These are phyloP conservation scores for Flaveria robusta DNA, from an alignment of 129 eudicot genomes.

Conservation along the genomic window DNA sequence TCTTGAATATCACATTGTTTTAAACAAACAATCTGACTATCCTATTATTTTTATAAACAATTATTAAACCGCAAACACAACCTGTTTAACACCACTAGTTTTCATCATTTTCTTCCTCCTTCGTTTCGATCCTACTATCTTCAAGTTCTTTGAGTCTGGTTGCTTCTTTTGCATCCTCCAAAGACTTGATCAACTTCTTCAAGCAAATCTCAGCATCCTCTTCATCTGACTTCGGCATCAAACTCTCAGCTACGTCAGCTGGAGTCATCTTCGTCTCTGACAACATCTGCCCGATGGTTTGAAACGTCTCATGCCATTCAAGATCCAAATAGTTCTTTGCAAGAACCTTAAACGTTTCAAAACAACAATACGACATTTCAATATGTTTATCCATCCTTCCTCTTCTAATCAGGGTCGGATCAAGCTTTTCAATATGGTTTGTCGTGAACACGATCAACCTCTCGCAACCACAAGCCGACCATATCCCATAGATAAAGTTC, in stretches of 20 bases:
- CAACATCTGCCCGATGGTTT: slow-evolving; percentile 20
- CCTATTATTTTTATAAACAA: no score
- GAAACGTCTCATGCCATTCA: slow-evolving; percentile 37
- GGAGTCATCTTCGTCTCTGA: slow-evolving; percentile 50
- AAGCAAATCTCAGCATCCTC: slow-evolving; percentile 49
- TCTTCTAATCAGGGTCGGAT: slow-evolving; percentile 40
- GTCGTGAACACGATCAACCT: slow-evolving; percentile 63
- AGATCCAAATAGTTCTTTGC: slow-evolving; percentile 41
- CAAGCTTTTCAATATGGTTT: slow-evolving; percentile 48
- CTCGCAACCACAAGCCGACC: slow-evolving; percentile 70
- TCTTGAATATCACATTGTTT: no score
- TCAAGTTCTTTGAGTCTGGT: slow-evolving; percentile 44
- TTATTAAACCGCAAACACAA: no score
- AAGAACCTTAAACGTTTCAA: slow-evolving; percentile 39
- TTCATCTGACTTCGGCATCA: slow-evolving; percentile 56
- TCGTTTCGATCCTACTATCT: slow-evolving; percentile 36
- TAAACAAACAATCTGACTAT: no score
- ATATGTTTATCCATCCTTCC: slow-evolving; percentile 50
- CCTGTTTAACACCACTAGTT: not conserved
- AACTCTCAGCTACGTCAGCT: slow-evolving; percentile 63
- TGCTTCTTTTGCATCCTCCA: slow-evolving; percentile 52
- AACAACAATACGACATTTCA: slow-evolving; percentile 40
- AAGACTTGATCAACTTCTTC: slow-evolving; percentile 43
- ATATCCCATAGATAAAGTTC: slow-evolving; percentile 61
- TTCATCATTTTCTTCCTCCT: slow-evolving; percentile 3